phyloP scores from a whole-genome alignment of 2,329 filamentous ascomycete species.

The Rhynchosporium secalis region DNA sequence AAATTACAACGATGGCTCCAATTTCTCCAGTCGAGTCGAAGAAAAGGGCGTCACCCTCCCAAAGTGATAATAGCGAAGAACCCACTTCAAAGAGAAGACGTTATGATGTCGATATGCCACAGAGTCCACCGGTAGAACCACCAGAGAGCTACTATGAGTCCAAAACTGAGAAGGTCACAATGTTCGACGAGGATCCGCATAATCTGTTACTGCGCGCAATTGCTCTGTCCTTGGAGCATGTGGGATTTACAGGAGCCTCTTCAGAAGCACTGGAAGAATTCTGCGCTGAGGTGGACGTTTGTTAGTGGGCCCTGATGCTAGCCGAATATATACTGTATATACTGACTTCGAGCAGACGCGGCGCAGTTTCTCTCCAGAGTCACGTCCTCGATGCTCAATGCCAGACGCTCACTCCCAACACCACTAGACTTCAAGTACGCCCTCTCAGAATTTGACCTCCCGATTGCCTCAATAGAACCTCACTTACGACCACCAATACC shows the following conservation, averaged over 20 bases:
- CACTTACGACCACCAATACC: constrained; percentile 57
- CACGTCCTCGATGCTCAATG: constrained; percentile 38
- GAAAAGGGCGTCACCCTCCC: constrained; percentile 34
- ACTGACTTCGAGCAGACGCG: constrained; percentile 34
- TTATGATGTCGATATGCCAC: constrained; percentile 28
- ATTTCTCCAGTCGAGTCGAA: constrained; percentile 25
- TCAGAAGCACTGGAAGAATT: constrained; percentile 61
- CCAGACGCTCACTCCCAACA: constrained; percentile 50
- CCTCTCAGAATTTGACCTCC: constrained; percentile 53
- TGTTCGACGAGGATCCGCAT: constrained; percentile 38
- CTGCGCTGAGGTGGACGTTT: constrained; percentile 55
- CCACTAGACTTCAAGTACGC: constrained; percentile 59
- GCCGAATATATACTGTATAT: not conserved
- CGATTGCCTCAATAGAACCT: constrained; percentile 52
- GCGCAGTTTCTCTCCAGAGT: constrained; percentile 37
- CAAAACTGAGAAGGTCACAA: constrained; percentile 12
- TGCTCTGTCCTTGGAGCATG: constrained; percentile 54
- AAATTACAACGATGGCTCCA: constrained; percentile 27
- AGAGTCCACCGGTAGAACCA: constrained; percentile 35
- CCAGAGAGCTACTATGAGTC: constrained; percentile 29
- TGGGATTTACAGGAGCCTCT: constrained; percentile 57
- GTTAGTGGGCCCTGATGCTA: constrained; percentile 44
- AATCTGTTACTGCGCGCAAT: constrained; percentile 54
- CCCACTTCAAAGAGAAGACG: constrained; percentile 33
- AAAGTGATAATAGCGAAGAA: constrained; percentile 36